Evolutionary conservation across 2,329 filamentous ascomycete genomes (phyloP).

Genomic region (Epichloe hybrida): DNA sequence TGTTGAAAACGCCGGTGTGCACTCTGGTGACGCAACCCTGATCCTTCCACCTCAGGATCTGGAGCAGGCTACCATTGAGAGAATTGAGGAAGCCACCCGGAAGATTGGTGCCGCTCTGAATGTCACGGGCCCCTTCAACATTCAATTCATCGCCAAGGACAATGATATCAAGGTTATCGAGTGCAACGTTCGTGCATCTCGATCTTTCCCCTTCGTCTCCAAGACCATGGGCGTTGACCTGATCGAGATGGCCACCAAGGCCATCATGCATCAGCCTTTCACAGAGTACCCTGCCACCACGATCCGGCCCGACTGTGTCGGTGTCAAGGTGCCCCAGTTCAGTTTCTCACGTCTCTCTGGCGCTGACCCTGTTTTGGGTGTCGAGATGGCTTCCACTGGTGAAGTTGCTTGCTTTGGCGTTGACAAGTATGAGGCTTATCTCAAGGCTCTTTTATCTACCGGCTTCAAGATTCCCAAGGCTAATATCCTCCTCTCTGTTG

Average conservation of each 20-base stretch:
- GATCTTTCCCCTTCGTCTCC: conserved; percentile 95
- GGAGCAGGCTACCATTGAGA: conserved; percentile 70
- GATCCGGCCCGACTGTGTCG: conserved; percentile 71
- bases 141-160: conserved; percentile 98
- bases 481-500: conserved; percentile 90
- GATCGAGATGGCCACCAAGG: conserved; percentile 97
- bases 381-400: conserved; percentile 98
- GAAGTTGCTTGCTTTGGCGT: conserved; percentile 94
- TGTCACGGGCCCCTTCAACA: conserved; percentile 94
- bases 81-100: conserved; percentile 86
- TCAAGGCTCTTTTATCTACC: conserved; percentile 90
- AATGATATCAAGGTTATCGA: conserved; percentile 99
- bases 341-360: conserved; percentile 95
- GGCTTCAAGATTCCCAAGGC: conserved; percentile 93
- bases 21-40: conserved; percentile 93
- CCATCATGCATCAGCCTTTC: conserved; percentile 78
- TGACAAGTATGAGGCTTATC: conserved; percentile 94
- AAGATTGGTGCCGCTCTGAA: conserved; percentile 94
- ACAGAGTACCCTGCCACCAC: conserved; percentile 66
- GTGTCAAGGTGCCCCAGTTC: conserved; percentile 97
- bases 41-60: conserved; percentile 92
- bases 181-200: conserved; percentile 91
- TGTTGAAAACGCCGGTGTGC: conserved; percentile 95
- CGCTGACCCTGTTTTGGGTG: conserved; percentile 88
- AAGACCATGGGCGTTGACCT: conserved; percentile 97